Evolutionary conservation across 352 stramenopile genomes (phyloP).

Genomic region (Pythium graminicola): DNA sequence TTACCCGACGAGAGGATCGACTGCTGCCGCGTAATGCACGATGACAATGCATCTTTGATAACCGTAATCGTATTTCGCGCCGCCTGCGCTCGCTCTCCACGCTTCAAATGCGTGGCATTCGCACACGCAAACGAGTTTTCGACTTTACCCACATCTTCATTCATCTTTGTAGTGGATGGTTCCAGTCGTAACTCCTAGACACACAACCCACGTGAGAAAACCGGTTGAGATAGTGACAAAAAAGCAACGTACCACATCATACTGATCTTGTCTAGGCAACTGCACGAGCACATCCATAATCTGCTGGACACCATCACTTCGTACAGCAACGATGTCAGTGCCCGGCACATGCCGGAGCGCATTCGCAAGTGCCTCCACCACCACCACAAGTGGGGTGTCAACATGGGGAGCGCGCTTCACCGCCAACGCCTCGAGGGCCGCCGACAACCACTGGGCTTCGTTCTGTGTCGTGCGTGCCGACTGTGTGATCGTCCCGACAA

Average conservation of each 20-base stretch:
- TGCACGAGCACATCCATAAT: conserved; percentile 18
- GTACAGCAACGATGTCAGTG: conserved; percentile 4
- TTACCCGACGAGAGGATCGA: conserved; percentile 24
- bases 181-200: conserved; percentile 15
- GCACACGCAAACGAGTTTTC: conserved; percentile 13
- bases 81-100: conserved; percentile 26
- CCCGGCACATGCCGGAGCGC: conserved; percentile 13
- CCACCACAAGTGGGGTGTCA: conserved; percentile 5
- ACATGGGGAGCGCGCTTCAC: conserved; percentile 5
- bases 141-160: conserved; percentile 2
- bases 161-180: conserved; percentile 11
- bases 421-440: conserved; percentile 6
- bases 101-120: conserved; percentile 10
- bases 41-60: conserved; percentile 33
- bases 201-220: too few relatives aligned
- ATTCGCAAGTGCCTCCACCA: conserved; percentile 16
- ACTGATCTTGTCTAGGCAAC: conserved; percentile 13
- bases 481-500: conserved; percentile 5
- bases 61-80: conserved; percentile 36
- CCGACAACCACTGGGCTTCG: conserved; percentile 14
- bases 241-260: conserved; percentile 13
- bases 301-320: conserved; percentile 14
- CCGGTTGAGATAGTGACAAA: not conserved
- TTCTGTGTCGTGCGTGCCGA: not conserved
- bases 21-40: conserved; percentile 33